Evolutionary conservation across 257 asterid species (phyloP), one percentile per base, ranked within the genome.

Genomic region (Scutellaria baicalensis): DNA sequence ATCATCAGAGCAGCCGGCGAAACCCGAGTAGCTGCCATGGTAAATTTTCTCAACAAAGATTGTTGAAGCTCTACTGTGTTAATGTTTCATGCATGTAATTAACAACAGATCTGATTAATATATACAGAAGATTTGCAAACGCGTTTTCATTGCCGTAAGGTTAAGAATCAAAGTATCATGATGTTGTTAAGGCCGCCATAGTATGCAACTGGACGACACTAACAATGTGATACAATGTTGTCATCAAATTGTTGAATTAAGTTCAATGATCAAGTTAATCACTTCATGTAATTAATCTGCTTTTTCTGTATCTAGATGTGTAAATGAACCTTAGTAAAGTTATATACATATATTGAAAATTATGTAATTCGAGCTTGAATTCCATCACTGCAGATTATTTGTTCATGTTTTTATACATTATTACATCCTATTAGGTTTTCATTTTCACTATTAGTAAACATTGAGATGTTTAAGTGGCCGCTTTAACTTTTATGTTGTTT

Each of bases 131-230:
- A 20, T 27, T 12, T 59, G 43, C 23, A 3, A 7, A 13, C n/a
- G 6, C 36, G 17, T 5, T 3, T 39, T 43, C 2, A 62, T 68
- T 74, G 71, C 33, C 33, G 1, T 27, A 27, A 27, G 33, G 33
- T 27, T 27, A 27, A 1, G 33, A 27, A 27, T 42, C 42, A 67
- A 64, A 27, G 6, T 40, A 3, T 14, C 16, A 38, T 21, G 13
- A 10, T 72, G 31, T 81, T 78, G 86, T 78, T 64, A 68, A 16
- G 45, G 43, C 77, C 85, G 85, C 77, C 81, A 27, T 21, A 20
- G 23, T 6, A n/a, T 69, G 8, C 16, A 62, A 49, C 12, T 31
- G 42, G 77, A 77, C 80, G 84, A 73, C 79, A 13, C 23, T 6
- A 14, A 39, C 66, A 58, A 21, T 2, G 47, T 49, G 3, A 13